Conservation (phyloP, 2,329 filamentous ascomycete species). For the Xylariaceae sp. region DNA sequence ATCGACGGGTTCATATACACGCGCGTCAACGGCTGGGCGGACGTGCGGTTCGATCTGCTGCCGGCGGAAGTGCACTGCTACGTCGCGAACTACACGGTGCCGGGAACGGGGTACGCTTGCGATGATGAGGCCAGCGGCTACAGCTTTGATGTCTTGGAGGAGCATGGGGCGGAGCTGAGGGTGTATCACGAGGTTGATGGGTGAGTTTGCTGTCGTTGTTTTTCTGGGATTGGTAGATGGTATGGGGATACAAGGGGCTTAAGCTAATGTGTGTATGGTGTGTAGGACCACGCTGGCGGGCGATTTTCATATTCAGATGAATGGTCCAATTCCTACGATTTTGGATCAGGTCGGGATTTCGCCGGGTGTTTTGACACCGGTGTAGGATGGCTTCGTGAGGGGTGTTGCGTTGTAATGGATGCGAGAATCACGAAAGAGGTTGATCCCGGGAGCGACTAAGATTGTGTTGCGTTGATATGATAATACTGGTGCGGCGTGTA, state of each 20-base stretch:
- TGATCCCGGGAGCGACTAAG: too few species aligned
- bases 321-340: not conserved
- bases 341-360: conserved; percentile 1
- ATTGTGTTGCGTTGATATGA: too few species aligned
- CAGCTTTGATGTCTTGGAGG: not conserved
- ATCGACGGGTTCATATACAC: not conserved
- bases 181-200: too few species aligned
- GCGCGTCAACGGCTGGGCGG: not conserved
- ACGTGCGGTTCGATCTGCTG: not conserved
- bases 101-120: not conserved
- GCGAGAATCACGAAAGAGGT: too few species aligned
- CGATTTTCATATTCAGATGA: conserved; percentile 1
- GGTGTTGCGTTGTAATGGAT: too few species aligned
- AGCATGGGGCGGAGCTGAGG: not conserved
- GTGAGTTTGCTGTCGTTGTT: too few species aligned
- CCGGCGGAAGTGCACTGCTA: not conserved
- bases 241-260: too few species aligned
- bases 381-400: too few species aligned
- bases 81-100: not conserved
- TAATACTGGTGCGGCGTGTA: too few species aligned
- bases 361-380: not conserved
- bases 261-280: too few species aligned
- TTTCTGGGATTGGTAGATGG: too few species aligned
- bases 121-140: not conserved
- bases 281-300: conserved; percentile 1